Evolutionary conservation across 495 filamentous ascomycete species (phyloP), one percentile per base, ranked within the genome.

Genomic region (Xylaria telfairii): DNA sequence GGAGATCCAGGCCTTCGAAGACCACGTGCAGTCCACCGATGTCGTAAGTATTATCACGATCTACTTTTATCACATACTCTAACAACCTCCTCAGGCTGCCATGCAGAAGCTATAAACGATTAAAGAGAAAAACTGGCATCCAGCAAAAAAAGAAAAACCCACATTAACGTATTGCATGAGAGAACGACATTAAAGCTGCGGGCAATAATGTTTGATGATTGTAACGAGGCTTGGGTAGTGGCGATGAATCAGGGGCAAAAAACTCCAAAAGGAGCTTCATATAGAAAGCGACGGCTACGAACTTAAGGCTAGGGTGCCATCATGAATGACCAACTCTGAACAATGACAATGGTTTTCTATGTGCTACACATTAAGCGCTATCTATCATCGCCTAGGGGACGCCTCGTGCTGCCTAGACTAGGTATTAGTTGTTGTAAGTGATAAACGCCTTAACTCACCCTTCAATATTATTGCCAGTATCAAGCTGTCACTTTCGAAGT

Each of bases 21-120:
- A 98, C 83, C 92, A 94, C 78, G 96, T 99, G 81, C 96, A 99
- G 89, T 97, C 94, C 75, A 91, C 91, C 75, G 96, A 99, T 84
- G 80, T 97, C 80, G 92, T 90, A 84, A 85, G 87, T 82, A 56
- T 49, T 39, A 57, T 56, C 65, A n/a, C 39, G 3, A 37, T 28
- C 8, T 19, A 17, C n/a, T 39, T 39, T 4, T 8, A 30, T 2
- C 0, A 8, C 7, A 8, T 41, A 63, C 65, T 56, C 68, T 75
- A 67, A 77, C 59, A 39, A 24, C 46, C 46, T 42, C 19, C 70
- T 64, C 66, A 89, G 87, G 88, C 84, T 82, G 92, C 94, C 79
- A 97, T 97, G 93, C 91, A 93, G 84, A 97, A 97, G 87, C 84
- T 97, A 83, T 97, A 92, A 88, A 84, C 78, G 21, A 54, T 13